Evolutionary conservation across 257 asterid species (phyloP), one percentile per base, ranked within the genome.

Genomic region (Ophiorrhiza pumila): DNA sequence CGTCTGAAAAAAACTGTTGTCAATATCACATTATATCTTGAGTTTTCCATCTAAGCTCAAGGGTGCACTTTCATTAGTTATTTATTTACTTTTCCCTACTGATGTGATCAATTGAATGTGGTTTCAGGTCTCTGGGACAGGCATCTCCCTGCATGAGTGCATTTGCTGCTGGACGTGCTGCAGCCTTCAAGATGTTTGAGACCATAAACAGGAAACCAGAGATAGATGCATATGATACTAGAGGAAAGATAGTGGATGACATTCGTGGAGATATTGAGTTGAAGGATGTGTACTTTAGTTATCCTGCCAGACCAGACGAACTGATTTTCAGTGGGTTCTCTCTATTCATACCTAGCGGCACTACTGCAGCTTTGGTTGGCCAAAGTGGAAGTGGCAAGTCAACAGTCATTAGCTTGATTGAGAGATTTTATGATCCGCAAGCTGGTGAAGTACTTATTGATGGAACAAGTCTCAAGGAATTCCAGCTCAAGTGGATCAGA

Each of bases 361-460:
- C 90, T n/a, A 88, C 97, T 10, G 85, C 95, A 0, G 97, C 96
- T 1, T 81, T 92, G 85, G 96, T 92, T 57, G 97, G 97, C 17
- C 95, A 90, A 72, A 92, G 97, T 61, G 96, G 97, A 59, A 90
- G 97, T 50, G 97, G 96, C 43, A 92, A 92, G 74, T 92, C 97
- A 5, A 92, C 97, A 0, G 96, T 90, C 62, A 79, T 90, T 60
- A 90, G 95, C 73, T 75, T 92, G 79, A 79, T 88, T 5, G 95
- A 92, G 82, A 85, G 97, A 60, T 90, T 92, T 73, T 92, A 92
- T 55, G 97, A 92, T 80, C 97, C 97, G 1, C 79, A 71, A 22
- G 80, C 83, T 10, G 97, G 97, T 31, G 87, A 90, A 79, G 93
- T 92, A 78, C 76, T 87, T 7, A 83, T 92, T 2, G 97, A 92